phyloP scores from a whole-genome alignment of 108 stramenopile genomes.

The Schizochytrium sp. region DNA sequence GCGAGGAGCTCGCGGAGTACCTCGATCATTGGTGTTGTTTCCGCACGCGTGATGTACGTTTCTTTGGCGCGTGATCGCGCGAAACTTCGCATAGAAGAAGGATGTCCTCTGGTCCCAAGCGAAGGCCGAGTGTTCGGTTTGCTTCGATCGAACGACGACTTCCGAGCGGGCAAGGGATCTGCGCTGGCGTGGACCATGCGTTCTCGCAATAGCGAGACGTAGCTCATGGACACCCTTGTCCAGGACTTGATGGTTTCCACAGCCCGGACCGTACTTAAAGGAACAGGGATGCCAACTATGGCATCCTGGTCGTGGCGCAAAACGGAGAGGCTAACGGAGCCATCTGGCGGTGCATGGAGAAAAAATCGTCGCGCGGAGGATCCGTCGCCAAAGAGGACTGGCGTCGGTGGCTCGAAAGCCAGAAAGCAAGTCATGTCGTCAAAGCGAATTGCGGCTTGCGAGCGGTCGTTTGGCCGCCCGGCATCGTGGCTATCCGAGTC shows the following conservation, averaged over 20 bases:
- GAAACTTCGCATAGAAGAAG: not conserved
- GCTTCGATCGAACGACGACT: no score
- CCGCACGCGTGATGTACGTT: not conserved
- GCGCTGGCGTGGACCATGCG: not conserved
- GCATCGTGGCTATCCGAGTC: not conserved
- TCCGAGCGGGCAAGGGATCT: no score
- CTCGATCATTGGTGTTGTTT: not conserved
- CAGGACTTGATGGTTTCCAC: conserved; percentile 15
- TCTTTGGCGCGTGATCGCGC: not conserved
- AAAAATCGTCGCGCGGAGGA: not conserved
- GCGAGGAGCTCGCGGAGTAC: not conserved
- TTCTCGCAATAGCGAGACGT: not conserved
- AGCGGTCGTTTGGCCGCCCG: not conserved
- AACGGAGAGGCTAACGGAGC: not conserved
- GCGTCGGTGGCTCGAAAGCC: not conserved
- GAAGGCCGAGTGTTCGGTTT: no score
- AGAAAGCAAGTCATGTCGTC: not conserved
- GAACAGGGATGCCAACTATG: not conserved
- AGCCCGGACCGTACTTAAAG: not conserved
- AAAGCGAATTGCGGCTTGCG: not conserved
- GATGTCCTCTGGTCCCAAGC: not conserved
- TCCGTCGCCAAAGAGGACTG: not conserved
- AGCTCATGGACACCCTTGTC: not conserved
- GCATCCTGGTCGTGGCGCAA: not conserved
- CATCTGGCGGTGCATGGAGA: not conserved